Percentiles rank a stretch among this genome's conserved stretches.
phyloP scores from a whole-genome alignment of 2,329 filamentous ascomycete species.

The Talaromyces rugulosus region DNA sequence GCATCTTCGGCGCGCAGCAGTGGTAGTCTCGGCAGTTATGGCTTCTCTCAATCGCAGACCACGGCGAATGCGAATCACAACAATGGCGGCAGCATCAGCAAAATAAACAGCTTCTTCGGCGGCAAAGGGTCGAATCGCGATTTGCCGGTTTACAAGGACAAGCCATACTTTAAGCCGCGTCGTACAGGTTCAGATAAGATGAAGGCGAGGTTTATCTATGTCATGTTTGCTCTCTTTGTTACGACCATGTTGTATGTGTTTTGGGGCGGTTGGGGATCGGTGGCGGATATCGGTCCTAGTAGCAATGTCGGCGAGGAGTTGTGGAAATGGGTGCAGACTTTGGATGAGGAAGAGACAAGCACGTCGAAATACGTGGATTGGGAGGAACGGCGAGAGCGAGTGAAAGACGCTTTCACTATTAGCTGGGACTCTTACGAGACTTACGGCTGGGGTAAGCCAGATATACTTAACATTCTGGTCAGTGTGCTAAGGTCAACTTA shows the following conservation, averaged over 20 bases:
- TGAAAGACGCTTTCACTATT: slow-evolving; percentile 82
- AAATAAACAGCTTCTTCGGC: slow-evolving; percentile 63
- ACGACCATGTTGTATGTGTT: slow-evolving; percentile 62
- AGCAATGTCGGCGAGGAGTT: slow-evolving; percentile 34
- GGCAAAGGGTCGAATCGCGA: slow-evolving; percentile 44
- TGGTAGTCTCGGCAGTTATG: slow-evolving; percentile 39
- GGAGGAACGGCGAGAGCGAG: slow-evolving; percentile 70
- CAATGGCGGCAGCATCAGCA: slow-evolving; percentile 53
- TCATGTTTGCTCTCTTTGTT: slow-evolving; percentile 53
- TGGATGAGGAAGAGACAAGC: slow-evolving; percentile 36
- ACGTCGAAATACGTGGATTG: slow-evolving; percentile 56
- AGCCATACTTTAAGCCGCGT: slow-evolving; percentile 66
- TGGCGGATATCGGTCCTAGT: slow-evolving; percentile 20
- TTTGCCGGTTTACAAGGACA: slow-evolving; percentile 98
- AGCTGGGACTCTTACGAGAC: slow-evolving; percentile 92
- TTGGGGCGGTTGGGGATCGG: slow-evolving; percentile 18
- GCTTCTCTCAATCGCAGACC: slow-evolving; percentile 26
- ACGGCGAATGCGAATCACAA: slow-evolving; percentile 10
- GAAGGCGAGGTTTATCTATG: slow-evolving; percentile 59
- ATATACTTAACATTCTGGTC: background rate
- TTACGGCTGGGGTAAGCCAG: slow-evolving; percentile 80
- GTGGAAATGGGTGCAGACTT: slow-evolving; percentile 56
- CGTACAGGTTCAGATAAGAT: slow-evolving; percentile 56
- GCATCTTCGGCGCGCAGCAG: slow-evolving; percentile 32
- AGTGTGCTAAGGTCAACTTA: background rate